A percentile compares a stretch with the other conserved stretches of the same genome.
Conservation (phyloP, 2,329 filamentous ascomycete species). For the Juglanconis sp. region DNA sequence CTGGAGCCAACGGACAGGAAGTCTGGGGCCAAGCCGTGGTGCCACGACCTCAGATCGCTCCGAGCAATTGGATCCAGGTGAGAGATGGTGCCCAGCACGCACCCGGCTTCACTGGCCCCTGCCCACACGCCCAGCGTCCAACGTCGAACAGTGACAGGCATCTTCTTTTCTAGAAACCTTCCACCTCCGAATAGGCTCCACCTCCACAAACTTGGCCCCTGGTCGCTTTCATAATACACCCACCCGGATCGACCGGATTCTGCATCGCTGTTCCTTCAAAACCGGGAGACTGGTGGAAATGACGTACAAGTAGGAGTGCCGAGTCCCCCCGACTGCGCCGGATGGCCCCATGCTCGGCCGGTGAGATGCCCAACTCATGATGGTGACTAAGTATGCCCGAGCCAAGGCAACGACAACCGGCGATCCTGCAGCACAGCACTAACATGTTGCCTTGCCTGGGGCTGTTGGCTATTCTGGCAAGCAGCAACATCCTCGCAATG, state of each 20-base stretch:
- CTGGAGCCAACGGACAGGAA: background rate
- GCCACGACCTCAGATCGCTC: background rate
- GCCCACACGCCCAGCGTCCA: constrained; percentile 12
- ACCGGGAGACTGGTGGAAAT: constrained; percentile 3
- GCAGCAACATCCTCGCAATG: background rate
- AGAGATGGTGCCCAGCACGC: background rate
- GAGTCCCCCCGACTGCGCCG: background rate
- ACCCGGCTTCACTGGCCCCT: background rate
- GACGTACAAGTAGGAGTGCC: constrained; percentile 3
- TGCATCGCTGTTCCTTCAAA: constrained; percentile 3
- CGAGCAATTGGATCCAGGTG: background rate
- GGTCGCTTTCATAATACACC: background rate
- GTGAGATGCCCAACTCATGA: too few species aligned
- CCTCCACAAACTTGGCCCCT: constrained; percentile 9
- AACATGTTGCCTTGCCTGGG: background rate
- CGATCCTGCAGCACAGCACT: background rate
- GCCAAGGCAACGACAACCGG: background rate
- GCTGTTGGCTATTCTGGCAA: background rate
- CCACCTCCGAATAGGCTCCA: constrained; percentile 14
- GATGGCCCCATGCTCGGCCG: background rate
- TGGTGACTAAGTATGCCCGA: background rate
- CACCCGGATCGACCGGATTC: constrained; percentile 14
- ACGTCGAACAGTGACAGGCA: constrained; percentile 7
- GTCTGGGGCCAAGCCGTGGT: constrained; percentile 1
- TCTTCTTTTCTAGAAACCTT: constrained; percentile 18